phyloP scores from a whole-genome alignment of 2,329 filamentous ascomycete species.

The Talaromyces sp. region DNA sequence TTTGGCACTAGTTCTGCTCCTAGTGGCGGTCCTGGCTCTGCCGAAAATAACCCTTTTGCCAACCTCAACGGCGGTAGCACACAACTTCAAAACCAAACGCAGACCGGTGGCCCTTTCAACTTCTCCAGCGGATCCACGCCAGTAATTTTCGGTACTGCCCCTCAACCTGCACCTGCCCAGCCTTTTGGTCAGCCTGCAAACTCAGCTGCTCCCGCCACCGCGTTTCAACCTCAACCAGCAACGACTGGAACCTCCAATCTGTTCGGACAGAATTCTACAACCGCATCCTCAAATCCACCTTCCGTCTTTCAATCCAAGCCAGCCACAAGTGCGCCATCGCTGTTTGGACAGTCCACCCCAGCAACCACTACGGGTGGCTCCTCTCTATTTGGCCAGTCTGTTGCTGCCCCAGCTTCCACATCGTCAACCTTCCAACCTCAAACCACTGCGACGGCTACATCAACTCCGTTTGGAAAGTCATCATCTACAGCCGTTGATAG shows the following conservation, averaged over 20 bases:
- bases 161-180: neutral
- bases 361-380: constrained; percentile 16
- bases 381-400: constrained; percentile 23
- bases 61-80: constrained; percentile 19
- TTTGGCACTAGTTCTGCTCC: constrained; percentile 21
- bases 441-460: constrained; percentile 5
- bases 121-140: neutral
- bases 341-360: constrained; percentile 12
- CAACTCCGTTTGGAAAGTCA: neutral
- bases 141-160: neutral
- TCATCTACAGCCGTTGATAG: neutral
- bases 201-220: neutral
- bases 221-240: constrained; percentile 12
- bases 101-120: constrained; percentile 16
- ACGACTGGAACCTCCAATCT: constrained; percentile 15
- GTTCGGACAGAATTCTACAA: constrained; percentile 14
- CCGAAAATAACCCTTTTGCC: constrained; percentile 30
- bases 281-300: neutral
- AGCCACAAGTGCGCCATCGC: constrained; percentile 6
- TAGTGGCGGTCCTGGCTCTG: constrained; percentile 15
- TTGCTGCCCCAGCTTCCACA: constrained; percentile 13
- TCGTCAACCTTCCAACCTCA: constrained; percentile 15
- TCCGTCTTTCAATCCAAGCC: constrained; percentile 2
- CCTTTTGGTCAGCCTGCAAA: constrained; percentile 6
- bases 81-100: constrained; percentile 9